Evolutionary conservation across 169 alveolate genomes (phyloP), one percentile per base, ranked within the genome.

Genomic region (Pseudocohnilembus persalinus): DNA sequence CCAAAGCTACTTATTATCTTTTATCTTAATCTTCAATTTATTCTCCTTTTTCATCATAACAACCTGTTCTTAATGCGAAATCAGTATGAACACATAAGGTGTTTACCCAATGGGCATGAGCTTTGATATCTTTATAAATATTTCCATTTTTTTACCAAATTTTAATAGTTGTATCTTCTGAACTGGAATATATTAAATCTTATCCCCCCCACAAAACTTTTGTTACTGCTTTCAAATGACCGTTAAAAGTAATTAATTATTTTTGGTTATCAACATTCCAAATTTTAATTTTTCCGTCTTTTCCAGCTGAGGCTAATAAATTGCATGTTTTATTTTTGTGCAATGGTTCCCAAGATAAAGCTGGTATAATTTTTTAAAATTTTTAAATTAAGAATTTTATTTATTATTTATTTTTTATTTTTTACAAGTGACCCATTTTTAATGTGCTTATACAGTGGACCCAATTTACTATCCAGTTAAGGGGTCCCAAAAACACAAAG

Each of bases 31-130:
- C 88, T 29, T 89, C 91, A 11, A 95, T 85, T 72, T 87, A 92
- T 89, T 94, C 88, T 84, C 89, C 81, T 75, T 89, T 84, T 83
- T 94, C 92, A 85, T 97, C 97, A 88, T 85, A 97, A 49, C 98
- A 98, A 0, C 98, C 99, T 74, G 98, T 95, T 89, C 97, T 97
- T 81, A 96, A 91, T 16, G 93, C 95, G 76, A 96, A 93, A 83
- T 96, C 99, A 29, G 99, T 97, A 94, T 97, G 98, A 33, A 98
- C 84, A 1, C 99, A 98, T 77, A 99, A 92, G 6, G 99, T 96
- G 87, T 99, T 99, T 25, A 99, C 99, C 99, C 99, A 99, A 92
- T 99, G 99, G 31, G 97, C 99, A 91, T 99, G 99, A 29, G 99
- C 99, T 84, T 92, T 95, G 33, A 96, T 88, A 31, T 95, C 97